Evolutionary conservation across 1,284 basidiomycete species (phyloP), one percentile per base, ranked within the genome.

Genomic region (Amylostereum chailletii): DNA sequence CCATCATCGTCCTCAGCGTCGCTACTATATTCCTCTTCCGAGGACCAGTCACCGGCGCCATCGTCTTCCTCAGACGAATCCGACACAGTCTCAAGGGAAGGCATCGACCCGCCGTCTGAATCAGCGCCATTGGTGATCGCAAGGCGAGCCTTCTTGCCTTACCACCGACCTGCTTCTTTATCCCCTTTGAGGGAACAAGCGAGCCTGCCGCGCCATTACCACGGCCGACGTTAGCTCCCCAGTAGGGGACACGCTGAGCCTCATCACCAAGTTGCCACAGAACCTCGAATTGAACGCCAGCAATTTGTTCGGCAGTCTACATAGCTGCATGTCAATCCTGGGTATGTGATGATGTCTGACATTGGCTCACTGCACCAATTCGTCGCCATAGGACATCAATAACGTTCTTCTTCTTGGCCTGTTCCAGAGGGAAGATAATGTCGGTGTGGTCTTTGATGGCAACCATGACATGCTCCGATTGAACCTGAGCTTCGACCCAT

Each of bases 401-500:
- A 1, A 74, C 67, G 4, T 55, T 49, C 42, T 69, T 63, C 19
- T 70, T 71, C 60, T 69, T 77, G 6, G 80, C 75, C 57, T 70
- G 78, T 45, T 72, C 69, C 37, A 88, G 58, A 3, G 85, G 85
- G 53, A 64, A 72, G 37, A 85, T 71, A n/a, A 74, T 57, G 51
- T 78, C 73, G 57, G 79, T 74, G 61, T 75, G 82, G 53, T 66
- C 75, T 11, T 66, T 65, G 46, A 69, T 71, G 45, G 67, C 62
- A 39, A 72, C 66, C 2, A 77, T 73, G 7, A 83, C 85, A 52
- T 70, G 64, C 46, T 69, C 67, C 1, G 86, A 89, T 51, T 69
- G 68, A 44, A 77, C 60, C 57, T 84, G 79, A 4, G 84, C 84
- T 56, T 86, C 80, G 2, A 76, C 60, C 84, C 86, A 87, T 42